phyloP scores from a whole-genome alignment of 495 filamentous ascomycete species.

The Astrothelium subdiscretum region DNA sequence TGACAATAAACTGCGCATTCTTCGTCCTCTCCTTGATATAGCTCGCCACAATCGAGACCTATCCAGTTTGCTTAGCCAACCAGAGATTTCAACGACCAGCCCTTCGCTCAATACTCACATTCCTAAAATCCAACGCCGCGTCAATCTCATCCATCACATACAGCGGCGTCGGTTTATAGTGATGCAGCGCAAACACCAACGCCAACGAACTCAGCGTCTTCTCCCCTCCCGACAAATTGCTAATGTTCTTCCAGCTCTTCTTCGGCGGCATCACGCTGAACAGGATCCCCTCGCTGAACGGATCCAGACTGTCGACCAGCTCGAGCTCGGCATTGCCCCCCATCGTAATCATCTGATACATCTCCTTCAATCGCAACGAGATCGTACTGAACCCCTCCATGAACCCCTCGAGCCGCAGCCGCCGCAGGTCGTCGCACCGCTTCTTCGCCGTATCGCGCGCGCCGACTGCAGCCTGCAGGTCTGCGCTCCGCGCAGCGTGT shows the following conservation, averaged over 20 bases:
- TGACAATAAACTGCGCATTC: conserved; percentile 98
- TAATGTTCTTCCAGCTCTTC: conserved; percentile 99
- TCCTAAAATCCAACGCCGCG: conserved; percentile 92
- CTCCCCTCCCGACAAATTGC: conserved; percentile 87
- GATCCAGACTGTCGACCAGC: conserved; percentile 87
- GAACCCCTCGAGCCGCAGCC: conserved; percentile 84
- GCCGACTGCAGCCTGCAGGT: conserved; percentile 62
- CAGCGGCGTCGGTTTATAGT: conserved; percentile 93
- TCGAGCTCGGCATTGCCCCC: conserved; percentile 96
- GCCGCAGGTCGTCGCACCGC: conserved; percentile 80
- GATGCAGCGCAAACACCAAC: conserved; percentile 91
- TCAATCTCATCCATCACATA: conserved; percentile 99
- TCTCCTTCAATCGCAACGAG: conserved; percentile 92
- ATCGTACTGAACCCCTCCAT: conserved; percentile 96
- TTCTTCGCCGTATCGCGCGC: conserved; percentile 78
- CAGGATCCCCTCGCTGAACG: conserved; percentile 91
- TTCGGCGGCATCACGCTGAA: conserved; percentile 99
- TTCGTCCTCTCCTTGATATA: conserved; percentile 99
- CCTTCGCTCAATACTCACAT: conserved; percentile 50
- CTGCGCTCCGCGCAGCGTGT: conserved; percentile 65
- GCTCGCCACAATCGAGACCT: conserved; percentile 95
- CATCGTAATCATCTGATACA: conserved; percentile 99
- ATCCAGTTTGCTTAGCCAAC: not conserved
- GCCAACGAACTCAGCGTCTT: conserved; percentile 93
- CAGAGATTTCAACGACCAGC: conserved; percentile 2